A percentile compares a stretch with the other conserved stretches of the same genome.
phyloP scores from a whole-genome alignment of 306 rosid species.

The Cucurbita pepo region DNA sequence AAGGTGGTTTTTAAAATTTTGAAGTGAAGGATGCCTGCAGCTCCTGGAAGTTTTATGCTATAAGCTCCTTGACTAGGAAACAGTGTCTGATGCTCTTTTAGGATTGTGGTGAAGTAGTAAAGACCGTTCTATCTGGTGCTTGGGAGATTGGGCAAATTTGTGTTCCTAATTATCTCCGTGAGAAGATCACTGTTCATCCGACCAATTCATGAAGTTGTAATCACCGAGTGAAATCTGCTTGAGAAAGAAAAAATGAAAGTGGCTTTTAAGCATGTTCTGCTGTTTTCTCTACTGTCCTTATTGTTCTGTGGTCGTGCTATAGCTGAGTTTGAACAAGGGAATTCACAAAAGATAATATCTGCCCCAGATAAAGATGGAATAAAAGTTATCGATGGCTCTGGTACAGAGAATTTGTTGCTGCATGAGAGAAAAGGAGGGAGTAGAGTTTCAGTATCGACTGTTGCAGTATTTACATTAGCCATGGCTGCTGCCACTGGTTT shows the following conservation, averaged over 20 bases:
- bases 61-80: slow-evolving; percentile 7
- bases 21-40: neutral
- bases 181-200: slow-evolving; percentile 17
- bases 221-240: neutral
- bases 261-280: slow-evolving; percentile 11
- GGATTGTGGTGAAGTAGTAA: slow-evolving; percentile 17
- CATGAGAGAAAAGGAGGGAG: slow-evolving; percentile 44
- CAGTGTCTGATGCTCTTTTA: neutral
- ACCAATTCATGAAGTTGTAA: slow-evolving; percentile 1
- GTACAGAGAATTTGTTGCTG: slow-evolving; percentile 35
- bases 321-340: slow-evolving; percentile 38
- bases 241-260: slow-evolving; percentile 19
- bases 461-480: slow-evolving; percentile 77
- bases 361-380: slow-evolving; percentile 63
- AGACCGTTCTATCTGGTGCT: neutral
- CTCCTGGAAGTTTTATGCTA: neutral
- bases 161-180: neutral
- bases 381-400: slow-evolving; percentile 71
- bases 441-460: slow-evolving; percentile 84
- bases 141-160: neutral
- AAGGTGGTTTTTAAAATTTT: slow-evolving; percentile 7
- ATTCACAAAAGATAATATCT: slow-evolving; percentile 29
- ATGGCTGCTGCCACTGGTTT: slow-evolving; percentile 99
- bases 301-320: slow-evolving; percentile 24
- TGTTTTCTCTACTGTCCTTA: slow-evolving; percentile 23